A percentile compares a stretch with the other conserved stretches of the same genome.
Conservation (phyloP, 306 rosid species). For the apple (Malus domestica) region ASM211411v1 NC_041796.1:1624001-1624500, state of each 20-base stretch:
- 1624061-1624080: neutral
- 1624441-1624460: neutral
- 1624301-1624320: neutral
- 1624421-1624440: neutral
- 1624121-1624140: too few relatives aligned
- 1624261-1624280: too few relatives aligned
- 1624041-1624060: conserved; percentile 8
- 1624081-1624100: neutral
- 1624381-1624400: neutral
- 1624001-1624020: neutral
- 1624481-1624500: neutral
- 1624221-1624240: too few relatives aligned
- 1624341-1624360: neutral
- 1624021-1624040: neutral
- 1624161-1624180: too few relatives aligned
- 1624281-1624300: too few relatives aligned
- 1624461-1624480: neutral
- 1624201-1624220: too few relatives aligned
- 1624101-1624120: too few relatives aligned
- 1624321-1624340: neutral
- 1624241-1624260: too few relatives aligned
- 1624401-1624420: neutral
- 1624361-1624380: neutral
- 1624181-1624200: too few relatives aligned
- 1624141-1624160: too few relatives aligned